Evolutionary conservation across 2,329 filamentous ascomycete species (phyloP), one percentile per base, ranked within the genome.

Genomic region (Beauveria sp.): DNA sequence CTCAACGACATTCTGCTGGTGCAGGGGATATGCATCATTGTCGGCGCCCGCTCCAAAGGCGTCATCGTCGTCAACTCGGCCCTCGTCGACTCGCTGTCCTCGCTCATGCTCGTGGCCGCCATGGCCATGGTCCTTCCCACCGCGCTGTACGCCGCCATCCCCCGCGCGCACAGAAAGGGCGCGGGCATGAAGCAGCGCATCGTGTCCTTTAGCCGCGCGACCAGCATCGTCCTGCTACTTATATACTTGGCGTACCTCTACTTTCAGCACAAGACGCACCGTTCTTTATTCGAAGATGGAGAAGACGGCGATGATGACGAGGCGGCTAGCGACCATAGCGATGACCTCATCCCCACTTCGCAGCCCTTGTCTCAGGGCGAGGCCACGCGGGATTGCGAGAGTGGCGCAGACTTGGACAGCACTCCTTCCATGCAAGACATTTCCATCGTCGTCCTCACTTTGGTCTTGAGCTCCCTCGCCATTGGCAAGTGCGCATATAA

Each of bases 81-180:
- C 20, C 54, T 65, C 18, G 63, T 64, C 26, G 64, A 65, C 54
- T 63, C 62, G 31, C 58, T 65, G 8, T 65, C 64, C 26, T 63
- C 61, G 5, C 55, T 65, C n/a, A 64, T 64, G 64, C 63, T 65
- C 38, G 62, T 64, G 20, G 63, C 64, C 42, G 51, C 64, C 31
- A 62, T 64, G 62, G 64, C 64, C n/a, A 61, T 65, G 38, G 55
- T 65, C 26, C 62, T 65, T 8, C 64, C 64, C 31, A 63, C 64
- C 6, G 64, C 64, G 1, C 52, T 65, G 14, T 65, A 64, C 49
- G 61, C 62, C 34, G 62, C 59, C 40, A 24, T 61, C 28, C 59
- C 59, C 42, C 38, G 52, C n/a, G 42, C 61, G 6, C 51, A 50
- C 40, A 22, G 49, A 26, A 46, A 50, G 28, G 43, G 50, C n/a